A percentile compares a stretch with the other conserved stretches of the same genome.
Evolutionary conservation across 192 early-diverging fungal species (phyloP).

Genomic region (Coemansia sp.): DNA sequence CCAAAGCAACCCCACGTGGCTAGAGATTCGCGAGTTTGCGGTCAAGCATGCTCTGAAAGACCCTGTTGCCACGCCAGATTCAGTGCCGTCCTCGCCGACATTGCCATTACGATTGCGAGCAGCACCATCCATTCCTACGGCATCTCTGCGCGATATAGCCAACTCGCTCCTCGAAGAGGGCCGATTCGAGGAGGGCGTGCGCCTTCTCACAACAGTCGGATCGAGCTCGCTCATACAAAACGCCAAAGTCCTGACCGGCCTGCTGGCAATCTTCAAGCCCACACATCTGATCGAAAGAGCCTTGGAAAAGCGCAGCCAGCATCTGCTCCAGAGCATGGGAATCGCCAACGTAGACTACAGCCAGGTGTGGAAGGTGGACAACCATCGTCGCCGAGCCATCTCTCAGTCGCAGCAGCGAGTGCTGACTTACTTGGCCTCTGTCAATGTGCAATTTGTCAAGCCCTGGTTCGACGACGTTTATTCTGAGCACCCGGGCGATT

Average conservation of each 20-base stretch:
- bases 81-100: not conserved
- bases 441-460: slow-evolving; percentile 25
- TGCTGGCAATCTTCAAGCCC: slow-evolving; percentile 44
- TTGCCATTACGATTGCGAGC: not conserved
- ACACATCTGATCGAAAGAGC: slow-evolving; percentile 34
- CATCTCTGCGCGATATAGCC: slow-evolving; percentile 31
- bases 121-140: not conserved
- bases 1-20: not conserved
- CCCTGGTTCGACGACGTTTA: slow-evolving; percentile 36
- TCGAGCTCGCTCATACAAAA: slow-evolving; percentile 15
- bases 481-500: not conserved
- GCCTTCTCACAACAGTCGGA: slow-evolving; percentile 27
- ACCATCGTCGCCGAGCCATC: slow-evolving; percentile 24
- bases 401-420: slow-evolving; percentile 35
- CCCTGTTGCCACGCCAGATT: not conserved
- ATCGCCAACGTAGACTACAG: slow-evolving; percentile 15
- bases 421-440: slow-evolving; percentile 22
- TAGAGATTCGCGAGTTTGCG: slow-evolving; percentile 46
- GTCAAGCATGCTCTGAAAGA: slow-evolving; percentile 3
- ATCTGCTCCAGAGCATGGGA: slow-evolving; percentile 17
- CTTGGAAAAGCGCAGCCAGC: slow-evolving; percentile 33
- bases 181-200: slow-evolving; percentile 38
- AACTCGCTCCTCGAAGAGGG: slow-evolving; percentile 42
- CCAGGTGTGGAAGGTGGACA: slow-evolving; percentile 38
- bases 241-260: slow-evolving; percentile 9